Evolutionary conservation across 345 rosid species (phyloP).

Genomic region (Moricandia arvensis): DNA sequence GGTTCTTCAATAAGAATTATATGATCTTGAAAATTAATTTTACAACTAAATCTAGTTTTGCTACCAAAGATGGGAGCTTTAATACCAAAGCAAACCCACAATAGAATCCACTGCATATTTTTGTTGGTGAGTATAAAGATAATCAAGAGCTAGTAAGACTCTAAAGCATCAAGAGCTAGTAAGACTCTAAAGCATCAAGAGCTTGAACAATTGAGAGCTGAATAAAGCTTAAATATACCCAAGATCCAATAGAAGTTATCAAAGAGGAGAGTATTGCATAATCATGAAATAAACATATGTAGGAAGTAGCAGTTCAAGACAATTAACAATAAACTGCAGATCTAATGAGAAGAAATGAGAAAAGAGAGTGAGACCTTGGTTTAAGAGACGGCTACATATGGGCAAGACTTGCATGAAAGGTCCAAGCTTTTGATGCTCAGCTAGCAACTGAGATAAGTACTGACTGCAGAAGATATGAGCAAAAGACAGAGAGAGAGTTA

Average conservation of each 20-base stretch:
- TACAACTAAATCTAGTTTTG: not conserved
- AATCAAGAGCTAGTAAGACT: not conserved
- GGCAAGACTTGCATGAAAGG: slow-evolving; percentile 96
- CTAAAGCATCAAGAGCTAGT: not conserved
- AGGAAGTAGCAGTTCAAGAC: not conserved
- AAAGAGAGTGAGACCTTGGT: slow-evolving; percentile 63
- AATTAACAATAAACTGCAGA: slow-evolving; percentile 44
- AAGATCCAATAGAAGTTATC: not conserved
- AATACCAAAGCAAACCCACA: slow-evolving; percentile 21
- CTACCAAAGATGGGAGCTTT: slow-evolving; percentile 7
- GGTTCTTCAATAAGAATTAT: not conserved
- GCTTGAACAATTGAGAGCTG: not conserved
- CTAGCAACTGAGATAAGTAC: slow-evolving; percentile 81
- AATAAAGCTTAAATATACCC: not conserved
- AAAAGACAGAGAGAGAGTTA: slow-evolving; percentile 24
- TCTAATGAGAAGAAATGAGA: slow-evolving; percentile 44
- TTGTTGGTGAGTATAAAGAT: not conserved
- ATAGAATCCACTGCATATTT: not conserved
- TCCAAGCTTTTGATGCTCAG: slow-evolving; percentile 96
- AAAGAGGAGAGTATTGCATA: not conserved
- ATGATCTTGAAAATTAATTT: not conserved
- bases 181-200: not conserved
- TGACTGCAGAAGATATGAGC: slow-evolving; percentile 50
- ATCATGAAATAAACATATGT: not conserved
- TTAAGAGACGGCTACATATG: slow-evolving; percentile 82